phyloP scores from a whole-genome alignment of 495 filamentous ascomycete genomes.

The Penicillium alfredii region DNA sequence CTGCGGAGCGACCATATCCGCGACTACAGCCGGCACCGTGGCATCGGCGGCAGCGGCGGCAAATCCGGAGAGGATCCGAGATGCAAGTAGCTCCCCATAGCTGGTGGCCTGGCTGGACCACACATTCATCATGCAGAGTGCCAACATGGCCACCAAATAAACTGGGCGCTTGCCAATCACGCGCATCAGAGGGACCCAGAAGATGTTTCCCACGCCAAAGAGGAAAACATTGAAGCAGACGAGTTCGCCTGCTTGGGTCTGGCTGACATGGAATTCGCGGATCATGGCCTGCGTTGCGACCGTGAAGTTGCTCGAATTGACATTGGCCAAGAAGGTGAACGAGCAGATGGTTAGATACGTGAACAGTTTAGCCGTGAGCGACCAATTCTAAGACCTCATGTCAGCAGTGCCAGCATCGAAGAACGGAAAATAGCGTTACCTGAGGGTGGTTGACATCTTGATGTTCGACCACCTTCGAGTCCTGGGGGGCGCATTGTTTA shows the following conservation, averaged over 20 bases:
- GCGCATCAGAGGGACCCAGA: conserved; percentile 30
- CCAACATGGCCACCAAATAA: conserved; percentile 21
- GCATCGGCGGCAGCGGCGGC: conserved; percentile 27
- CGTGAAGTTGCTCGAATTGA: conserved; percentile 31
- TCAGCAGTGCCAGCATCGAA: not conserved
- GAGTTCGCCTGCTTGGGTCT: conserved; percentile 23
- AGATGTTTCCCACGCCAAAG: conserved; percentile 26
- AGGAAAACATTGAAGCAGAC: conserved; percentile 32
- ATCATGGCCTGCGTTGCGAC: conserved; percentile 26
- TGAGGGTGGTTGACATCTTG: conserved; percentile 10
- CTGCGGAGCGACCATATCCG: conserved; percentile 26
- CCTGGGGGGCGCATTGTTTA: not conserved
- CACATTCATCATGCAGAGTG: conserved; percentile 24
- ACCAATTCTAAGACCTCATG: conserved; percentile 22
- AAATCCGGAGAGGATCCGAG: conserved; percentile 27
- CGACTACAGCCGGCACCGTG: conserved; percentile 26
- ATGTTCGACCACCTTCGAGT: conserved; percentile 2
- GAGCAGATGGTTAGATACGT: conserved; percentile 29
- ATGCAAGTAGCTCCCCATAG: conserved; percentile 24
- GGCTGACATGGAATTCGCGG: conserved; percentile 22
- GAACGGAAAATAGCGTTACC: conserved; percentile 1
- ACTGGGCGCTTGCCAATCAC: conserved; percentile 30
- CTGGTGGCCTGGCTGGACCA: conserved; percentile 22
- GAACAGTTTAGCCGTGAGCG: conserved; percentile 12
- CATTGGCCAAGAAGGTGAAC: conserved; percentile 30